Conservation (phyloP, 2,329 filamentous ascomycete species). For the Elsinoe perseae region DNA sequence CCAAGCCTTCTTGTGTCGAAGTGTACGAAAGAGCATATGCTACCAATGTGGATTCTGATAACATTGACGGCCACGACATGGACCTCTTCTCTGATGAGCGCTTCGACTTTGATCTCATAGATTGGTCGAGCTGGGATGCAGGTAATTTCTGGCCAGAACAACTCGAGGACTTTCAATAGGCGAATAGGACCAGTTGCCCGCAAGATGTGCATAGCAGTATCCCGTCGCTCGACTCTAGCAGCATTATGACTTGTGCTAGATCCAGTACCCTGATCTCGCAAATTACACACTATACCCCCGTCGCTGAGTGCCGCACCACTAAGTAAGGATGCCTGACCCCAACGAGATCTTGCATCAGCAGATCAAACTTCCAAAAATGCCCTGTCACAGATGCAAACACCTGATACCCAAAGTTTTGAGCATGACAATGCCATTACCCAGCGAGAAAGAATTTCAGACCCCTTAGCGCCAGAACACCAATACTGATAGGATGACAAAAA, state of each 20-base stretch:
- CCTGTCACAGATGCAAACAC: too few relatives aligned
- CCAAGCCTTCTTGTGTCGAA: conserved; percentile 8
- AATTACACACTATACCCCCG: neutral
- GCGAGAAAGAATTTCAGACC: neutral
- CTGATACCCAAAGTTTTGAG: neutral
- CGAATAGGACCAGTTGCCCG: neutral
- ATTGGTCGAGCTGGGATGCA: conserved; percentile 15
- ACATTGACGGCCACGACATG: neutral
- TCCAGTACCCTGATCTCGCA: neutral
- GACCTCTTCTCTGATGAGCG: neutral
- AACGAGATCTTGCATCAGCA: too few relatives aligned
- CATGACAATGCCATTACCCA: neutral
- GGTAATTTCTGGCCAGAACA: conserved; percentile 3
- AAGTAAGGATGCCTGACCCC: neutral
- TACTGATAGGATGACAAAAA: neutral
- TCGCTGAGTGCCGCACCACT: neutral
- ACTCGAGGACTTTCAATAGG: neutral
- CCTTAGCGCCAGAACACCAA: neutral
- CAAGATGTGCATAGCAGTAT: neutral
- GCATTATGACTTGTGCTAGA: too few relatives aligned
- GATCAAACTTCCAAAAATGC: too few relatives aligned
- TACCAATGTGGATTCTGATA: neutral
- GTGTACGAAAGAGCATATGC: neutral
- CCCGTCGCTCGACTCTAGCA: too few relatives aligned
- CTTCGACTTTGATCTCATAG: conserved; percentile 17